Base-by-base conservation (phyloP, 2,329 filamentous ascomycete genomes). In the Colletotrichum sp. region DNA sequence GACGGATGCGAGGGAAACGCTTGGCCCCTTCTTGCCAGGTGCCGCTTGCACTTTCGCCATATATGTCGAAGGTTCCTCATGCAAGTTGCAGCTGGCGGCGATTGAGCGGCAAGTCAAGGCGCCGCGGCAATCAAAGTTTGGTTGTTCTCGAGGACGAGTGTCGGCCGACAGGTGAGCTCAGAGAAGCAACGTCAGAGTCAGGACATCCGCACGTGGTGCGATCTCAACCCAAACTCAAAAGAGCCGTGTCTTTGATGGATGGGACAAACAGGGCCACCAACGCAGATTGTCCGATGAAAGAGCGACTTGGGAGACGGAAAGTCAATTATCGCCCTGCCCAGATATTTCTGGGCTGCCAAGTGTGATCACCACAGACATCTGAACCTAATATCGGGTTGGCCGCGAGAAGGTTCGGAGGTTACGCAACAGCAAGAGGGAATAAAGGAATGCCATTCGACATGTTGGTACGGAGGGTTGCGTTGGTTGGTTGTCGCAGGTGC, bases 241-340 rank as follows among this genome's bases (percentile, higher is more conserved):
- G 30, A 28, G 39, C 57, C 12, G 26, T 32, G 68, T 24, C 36
- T 21, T 10, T 24, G 5, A 26, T 13, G 52, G n/a, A 73, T 69
- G 73, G 73, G 63, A 73, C 64, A 73, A 69, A 69, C 73, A 59
- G 44, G 39, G 59, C 71, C 73, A 67, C 63, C 59, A 69, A 39
- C 30, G 28, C 26, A 49, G 34, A 64, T 76, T 76, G 64, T 73
- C 70, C 49, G 73, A 73, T 73, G 55, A 72, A 49, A 44, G 18
- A 12, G 49, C 39, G 30, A 65, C 55, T 24, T 18, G 30, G 34
- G 32, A 60, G 39, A 73, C 57, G n/a, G 28, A 62, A 75, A 65
- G 44, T 52, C 63, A 69, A 73, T 76, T 70, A 4, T 52, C n/a
- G 62, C 68, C 60, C 15, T 66, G 36, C 62, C 44, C 59, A 4